Evolutionary conservation across 306 rosid species (phyloP), one percentile per base, ranked within the genome.

Genomic region (Castanopsis chinensis): DNA sequence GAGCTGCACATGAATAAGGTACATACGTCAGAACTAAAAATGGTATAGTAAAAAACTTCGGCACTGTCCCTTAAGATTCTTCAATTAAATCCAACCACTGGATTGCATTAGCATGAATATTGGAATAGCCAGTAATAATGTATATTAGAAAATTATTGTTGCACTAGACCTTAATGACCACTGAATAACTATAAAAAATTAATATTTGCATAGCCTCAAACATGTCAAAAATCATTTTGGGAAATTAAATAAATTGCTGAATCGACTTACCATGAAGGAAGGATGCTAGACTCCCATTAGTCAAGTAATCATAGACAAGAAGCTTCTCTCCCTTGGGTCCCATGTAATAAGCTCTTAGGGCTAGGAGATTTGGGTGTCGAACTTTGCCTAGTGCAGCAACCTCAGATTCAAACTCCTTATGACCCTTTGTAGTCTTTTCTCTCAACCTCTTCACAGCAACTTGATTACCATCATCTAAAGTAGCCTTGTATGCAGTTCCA

Each of bases 391-490:
- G 89, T 68, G 86, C 83, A 19, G 93, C 95, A 85, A 85, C 95
- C 79, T 91, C 98, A 15, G 87, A 60, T 79, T 93, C 98, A 37
- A 93, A 93, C 80, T 93, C 98, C 78, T 91, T 91, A 30, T 83
- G 95, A 25, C 97, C 93, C 63, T 93, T 93, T 11, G 98, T 91
- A 41, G 86, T 87, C 79, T 93, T 93, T 67, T 93, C 98, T 72
- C 98, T 90, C 90, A 93, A 55, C 77, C 98, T 91, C 79, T 93
- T 93, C 85, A 93, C 98, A 30, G 93, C 95, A 82, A 93, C 97
- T 73, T 90, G 90, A 84, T 90, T 81, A 3, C 92, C 95, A 88
- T 93, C 97, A 74, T 93, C 98, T 64, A 93, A 65, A 64, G 95
- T 90, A 45, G 98, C 97, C 81, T 93, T 93, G 68, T 93, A 93